Conservation (phyloP, 2,329 filamentous ascomycete genomes). For the Microdochium paspali region DNA sequence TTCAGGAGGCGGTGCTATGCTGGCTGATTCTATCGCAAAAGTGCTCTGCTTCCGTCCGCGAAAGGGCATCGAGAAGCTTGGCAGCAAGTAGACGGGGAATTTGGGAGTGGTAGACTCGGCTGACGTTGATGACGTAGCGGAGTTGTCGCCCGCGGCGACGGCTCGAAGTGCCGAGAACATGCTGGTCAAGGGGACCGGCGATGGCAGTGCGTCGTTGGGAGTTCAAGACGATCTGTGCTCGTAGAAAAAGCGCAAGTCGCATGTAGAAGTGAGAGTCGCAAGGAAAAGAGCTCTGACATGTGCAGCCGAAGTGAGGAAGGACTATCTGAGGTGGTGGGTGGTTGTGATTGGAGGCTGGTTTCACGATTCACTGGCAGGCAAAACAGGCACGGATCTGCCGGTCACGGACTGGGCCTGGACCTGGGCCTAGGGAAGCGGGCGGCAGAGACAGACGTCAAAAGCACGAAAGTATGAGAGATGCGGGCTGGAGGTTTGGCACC, state of each 20-base stretch:
- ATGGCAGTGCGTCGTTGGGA: not conserved
- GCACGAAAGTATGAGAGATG: too few species aligned
- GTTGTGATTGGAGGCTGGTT: too few species aligned
- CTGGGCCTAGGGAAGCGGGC: too few species aligned
- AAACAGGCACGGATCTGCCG: too few species aligned
- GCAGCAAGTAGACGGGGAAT: conserved; percentile 43
- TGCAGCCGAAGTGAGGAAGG: too few species aligned
- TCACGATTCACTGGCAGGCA: too few species aligned
- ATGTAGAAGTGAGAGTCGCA: not conserved
- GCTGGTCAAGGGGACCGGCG: not conserved
- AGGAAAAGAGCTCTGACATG: too few species aligned
- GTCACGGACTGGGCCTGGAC: too few species aligned
- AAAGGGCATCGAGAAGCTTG: conserved; percentile 39
- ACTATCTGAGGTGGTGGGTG: too few species aligned
- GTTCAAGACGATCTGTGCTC: not conserved
- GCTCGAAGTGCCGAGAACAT: not conserved
- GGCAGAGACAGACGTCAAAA: too few species aligned
- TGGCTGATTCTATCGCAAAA: conserved; percentile 14
- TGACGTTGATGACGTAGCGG: not conserved
- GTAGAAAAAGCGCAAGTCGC: not conserved
- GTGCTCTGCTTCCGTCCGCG: conserved; percentile 25
- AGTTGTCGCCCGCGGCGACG: not conserved
- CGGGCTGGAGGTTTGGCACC: too few species aligned
- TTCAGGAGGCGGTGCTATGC: conserved; percentile 11
- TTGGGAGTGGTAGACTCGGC: conserved; percentile 21